Evolutionary conservation across 768 basidiomycete genomes (phyloP), one percentile per base, ranked within the genome.

Genomic region (Termitomyces sp.): DNA sequence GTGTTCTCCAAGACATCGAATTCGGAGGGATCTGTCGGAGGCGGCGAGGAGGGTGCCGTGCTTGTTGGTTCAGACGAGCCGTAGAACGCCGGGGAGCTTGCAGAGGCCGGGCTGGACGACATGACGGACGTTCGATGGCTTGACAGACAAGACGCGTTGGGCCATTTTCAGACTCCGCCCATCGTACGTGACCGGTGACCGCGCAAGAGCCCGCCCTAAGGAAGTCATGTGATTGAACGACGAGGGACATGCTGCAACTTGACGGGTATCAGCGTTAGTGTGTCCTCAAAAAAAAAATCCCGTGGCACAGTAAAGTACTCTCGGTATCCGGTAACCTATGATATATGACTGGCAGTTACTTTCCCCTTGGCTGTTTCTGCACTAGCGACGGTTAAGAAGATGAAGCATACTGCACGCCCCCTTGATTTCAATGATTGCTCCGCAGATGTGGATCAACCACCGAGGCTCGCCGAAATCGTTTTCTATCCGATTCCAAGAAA

Each of bases 81-180:
- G 6, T 55, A 60, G 36, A 67, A 64, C 2, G 59, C 53, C 26
- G 61, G 61, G 4, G 64, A 60, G 8, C 56, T 47, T 6, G 56
- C 59, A 18, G 66, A 61, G 29, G 52, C 42, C 10, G 65, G 63
- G n/a, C 64, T 67, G 24, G 60, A 63, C n/a, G 66, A 67, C 66
- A 67, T 67, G 50, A 13, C 31, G 58, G 24, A 53, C 37, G 14
- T 22, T 39, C 49, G 58, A 50, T 61, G 56, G 41, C 13, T 29
- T 43, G 46, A 44, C 27, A 55, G 53, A 32, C 53, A 58, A 59
- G 63, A 61, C 63, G 63, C 63, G 63, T 59, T 57, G n/a, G 48
- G 43, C 14, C 14, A 26, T 56, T 52, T 60, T 57, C 43, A 53
- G 46, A 59, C 59, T 63, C 62, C 58, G 59, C 34, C 34, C 50